Evolutionary conservation across 2,329 filamentous ascomycete species (phyloP), one percentile per base, ranked within the genome.

Genomic region (Penicillium brasilianum): DNA sequence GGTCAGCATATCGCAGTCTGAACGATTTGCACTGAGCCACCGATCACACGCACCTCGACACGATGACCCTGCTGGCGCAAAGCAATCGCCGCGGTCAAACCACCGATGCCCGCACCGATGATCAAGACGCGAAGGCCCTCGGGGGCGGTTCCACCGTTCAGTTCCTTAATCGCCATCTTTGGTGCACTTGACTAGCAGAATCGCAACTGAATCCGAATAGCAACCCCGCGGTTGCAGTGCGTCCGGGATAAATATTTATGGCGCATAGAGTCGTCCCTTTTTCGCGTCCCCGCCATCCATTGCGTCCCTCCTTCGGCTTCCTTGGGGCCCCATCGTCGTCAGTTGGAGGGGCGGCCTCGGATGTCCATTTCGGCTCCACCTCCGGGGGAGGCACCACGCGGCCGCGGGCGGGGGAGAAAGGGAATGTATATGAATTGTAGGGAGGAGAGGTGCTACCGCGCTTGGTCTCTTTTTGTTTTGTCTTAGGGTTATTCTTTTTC

Each of bases 61-160:
- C 75, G 63, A 63, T 86, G 84, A 2, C 84, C 84, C 48, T 82
- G 78, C 58, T 82, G 79, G 8, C 85, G 79, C 0, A 88, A 73
- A 13, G 79, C 81, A 37, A 88, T 82, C 0, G 75, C 73, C 16
- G 74, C 69, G 11, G 71, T 66, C 18, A 77, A 58, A 5, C 74
- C 74, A 18, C 73, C 73, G 11, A 77, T 76, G 5, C 75, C 75
- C 25, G 73, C 74, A 18, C 75, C 74, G 16, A 71, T 69, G 50
- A 77, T 71, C 22, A 76, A 63, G 34, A 77, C 62, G n/a, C 64
- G 71, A 10, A 76, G 64, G 54, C 67, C 54, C 4, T 14, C 32
- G n/a, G 49, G 36, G 25, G 43, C 50, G 25, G 63, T 43, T 34
- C 62, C 30, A 25, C 55, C 48, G 34, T 59, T 60, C 2, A 55